These are phyloP conservation scores for Gaeumannomyces tritici DNA, from an alignment of 2,329 filamentous ascomycete species.

Conservation along the genomic window DNA sequence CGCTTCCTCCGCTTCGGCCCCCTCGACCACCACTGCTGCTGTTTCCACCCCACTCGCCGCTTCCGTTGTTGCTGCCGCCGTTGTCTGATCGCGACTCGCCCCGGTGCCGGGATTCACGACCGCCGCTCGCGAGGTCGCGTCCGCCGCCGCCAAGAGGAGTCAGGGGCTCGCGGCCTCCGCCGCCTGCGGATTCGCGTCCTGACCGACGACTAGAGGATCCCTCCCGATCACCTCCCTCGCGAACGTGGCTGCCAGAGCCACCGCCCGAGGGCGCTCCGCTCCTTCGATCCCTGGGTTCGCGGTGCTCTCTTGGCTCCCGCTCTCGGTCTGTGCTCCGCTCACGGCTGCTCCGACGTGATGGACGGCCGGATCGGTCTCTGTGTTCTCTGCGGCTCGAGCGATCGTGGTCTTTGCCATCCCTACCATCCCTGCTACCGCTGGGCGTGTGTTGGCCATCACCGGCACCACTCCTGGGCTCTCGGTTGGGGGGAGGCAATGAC, in stretches of 20 bases:
- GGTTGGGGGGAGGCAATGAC: conserved; percentile 1
- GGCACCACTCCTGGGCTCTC: conserved; percentile 14
- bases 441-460: conserved; percentile 27
- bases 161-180: conserved; percentile 13
- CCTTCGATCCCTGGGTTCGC: conserved; percentile 34
- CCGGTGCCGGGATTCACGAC: conserved; percentile 17
- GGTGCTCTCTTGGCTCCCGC: conserved; percentile 28
- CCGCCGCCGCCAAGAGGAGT: conserved; percentile 1
- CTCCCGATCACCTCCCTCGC: conserved; percentile 14
- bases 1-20: conserved; percentile 23
- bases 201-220: conserved; percentile 14
- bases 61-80: conserved; percentile 18
- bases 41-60: conserved; percentile 26
- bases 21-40: conserved; percentile 18
- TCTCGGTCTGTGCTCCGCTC: conserved; percentile 35
- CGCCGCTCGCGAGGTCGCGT: background rate
- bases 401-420: conserved; percentile 26
- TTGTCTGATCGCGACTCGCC: conserved; percentile 19
- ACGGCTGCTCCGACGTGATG: conserved; percentile 37
- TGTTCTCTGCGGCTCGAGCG: conserved; percentile 30
- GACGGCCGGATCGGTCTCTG: conserved; percentile 27
- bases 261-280: conserved; percentile 13
- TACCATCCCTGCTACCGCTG: conserved; percentile 14
- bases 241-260: conserved; percentile 11
- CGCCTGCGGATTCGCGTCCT: conserved; percentile 13